Conservation (phyloP, 2,329 filamentous ascomycete species). For the Nemania sp. region DNA sequence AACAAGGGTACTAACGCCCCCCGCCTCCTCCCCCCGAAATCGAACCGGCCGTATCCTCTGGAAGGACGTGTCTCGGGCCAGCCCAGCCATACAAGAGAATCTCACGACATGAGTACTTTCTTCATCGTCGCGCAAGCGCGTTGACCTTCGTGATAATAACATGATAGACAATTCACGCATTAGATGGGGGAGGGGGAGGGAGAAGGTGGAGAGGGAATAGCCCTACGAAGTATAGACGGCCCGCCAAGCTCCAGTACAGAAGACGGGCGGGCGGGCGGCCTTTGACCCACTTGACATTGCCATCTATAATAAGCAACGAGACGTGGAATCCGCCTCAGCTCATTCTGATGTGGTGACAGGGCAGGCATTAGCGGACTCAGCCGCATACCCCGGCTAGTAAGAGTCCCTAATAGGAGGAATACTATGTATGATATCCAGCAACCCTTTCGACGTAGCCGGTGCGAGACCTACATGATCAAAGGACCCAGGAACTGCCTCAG, state of each 20-base stretch:
- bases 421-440: neutral
- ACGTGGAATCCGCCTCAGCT: constrained; percentile 20
- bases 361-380: constrained; percentile 19
- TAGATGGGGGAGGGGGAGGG: neutral
- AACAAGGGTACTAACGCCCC: neutral
- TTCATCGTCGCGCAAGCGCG: neutral
- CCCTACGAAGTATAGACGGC: no score
- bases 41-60: no score
- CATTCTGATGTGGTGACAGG: neutral
- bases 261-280: no score
- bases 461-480: constrained; percentile 18
- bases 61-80: no score
- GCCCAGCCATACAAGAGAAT: no score
- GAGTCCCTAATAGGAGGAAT: neutral
- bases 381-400: neutral
- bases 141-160: neutral
- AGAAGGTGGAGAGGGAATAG: no score
- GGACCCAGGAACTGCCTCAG: constrained; percentile 7
- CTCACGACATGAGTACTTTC: no score
- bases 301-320: constrained; percentile 19
- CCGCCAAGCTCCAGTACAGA: constrained; percentile 7
- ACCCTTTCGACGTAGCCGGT: neutral
- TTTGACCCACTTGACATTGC: neutral
- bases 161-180: neutral
- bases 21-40: no score